Percentiles rank a stretch among this genome's conserved stretches.
Conservation (phyloP, 1,284 basidiomycete species). For the Trametes versicolor region DNA sequence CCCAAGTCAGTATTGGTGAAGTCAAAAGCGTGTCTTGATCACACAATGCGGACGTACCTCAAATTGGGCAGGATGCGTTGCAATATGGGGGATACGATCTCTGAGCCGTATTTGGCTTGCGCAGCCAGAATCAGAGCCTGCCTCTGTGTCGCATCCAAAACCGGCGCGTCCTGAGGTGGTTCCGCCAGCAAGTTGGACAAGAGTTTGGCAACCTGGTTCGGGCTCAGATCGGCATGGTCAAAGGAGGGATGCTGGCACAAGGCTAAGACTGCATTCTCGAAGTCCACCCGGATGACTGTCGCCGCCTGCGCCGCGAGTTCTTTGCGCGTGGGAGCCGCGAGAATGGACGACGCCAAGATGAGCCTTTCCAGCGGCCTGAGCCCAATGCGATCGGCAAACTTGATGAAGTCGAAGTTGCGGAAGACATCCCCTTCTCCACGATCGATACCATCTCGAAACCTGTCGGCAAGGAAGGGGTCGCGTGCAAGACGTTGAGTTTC, state of each 20-base stretch:
- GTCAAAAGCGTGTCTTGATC: not conserved
- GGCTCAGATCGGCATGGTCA: constrained; percentile 81
- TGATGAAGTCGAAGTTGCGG: constrained; percentile 80
- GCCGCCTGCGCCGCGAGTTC: constrained; percentile 77
- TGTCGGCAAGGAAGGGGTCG: constrained; percentile 87
- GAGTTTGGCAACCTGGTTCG: constrained; percentile 79
- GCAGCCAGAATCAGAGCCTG: constrained; percentile 77
- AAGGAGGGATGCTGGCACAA: constrained; percentile 81
- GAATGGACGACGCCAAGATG: constrained; percentile 78
- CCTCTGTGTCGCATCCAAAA: constrained; percentile 75
- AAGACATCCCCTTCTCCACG: constrained; percentile 84
- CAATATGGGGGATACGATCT: constrained; percentile 61
- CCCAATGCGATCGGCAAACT: constrained; percentile 81
- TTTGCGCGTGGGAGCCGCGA: constrained; percentile 72
- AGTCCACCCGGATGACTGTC: constrained; percentile 74
- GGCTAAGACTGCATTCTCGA: constrained; percentile 78
- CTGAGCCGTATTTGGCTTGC: constrained; percentile 77
- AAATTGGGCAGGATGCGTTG: constrained; percentile 68
- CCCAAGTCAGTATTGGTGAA: not conserved
- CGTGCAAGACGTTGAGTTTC: constrained; percentile 87
- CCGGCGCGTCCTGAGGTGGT: constrained; percentile 67
- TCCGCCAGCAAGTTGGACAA: constrained; percentile 83
- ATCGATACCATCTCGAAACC: constrained; percentile 88
- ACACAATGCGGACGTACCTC: constrained; percentile 56
- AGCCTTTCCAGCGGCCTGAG: constrained; percentile 83